A percentile compares a stretch with the other conserved stretches of the same genome.
phyloP scores from a whole-genome alignment of 805 yeast genomes.

The Naumovozyma castellii region DNA sequence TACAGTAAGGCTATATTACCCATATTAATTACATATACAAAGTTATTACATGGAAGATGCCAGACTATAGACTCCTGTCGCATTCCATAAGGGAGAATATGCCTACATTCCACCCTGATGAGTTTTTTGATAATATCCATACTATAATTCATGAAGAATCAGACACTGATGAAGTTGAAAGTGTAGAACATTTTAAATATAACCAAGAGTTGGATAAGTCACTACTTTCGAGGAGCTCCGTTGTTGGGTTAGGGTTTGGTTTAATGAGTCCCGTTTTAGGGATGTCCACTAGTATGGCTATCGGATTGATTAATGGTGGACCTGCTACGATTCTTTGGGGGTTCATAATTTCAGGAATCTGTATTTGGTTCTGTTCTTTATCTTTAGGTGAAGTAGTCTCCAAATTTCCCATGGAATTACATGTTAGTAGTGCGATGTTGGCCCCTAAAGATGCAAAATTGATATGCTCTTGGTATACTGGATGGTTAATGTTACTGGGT shows the following conservation, averaged over 20 bases:
- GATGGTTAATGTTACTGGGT: slow-evolving; percentile 66
- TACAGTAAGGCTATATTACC: too few relatives aligned
- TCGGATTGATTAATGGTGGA: slow-evolving; percentile 68
- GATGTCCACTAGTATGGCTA: slow-evolving; percentile 61
- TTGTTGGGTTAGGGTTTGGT: slow-evolving; percentile 71
- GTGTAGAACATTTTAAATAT: slow-evolving; percentile 63
- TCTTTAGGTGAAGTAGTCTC: slow-evolving; percentile 72
- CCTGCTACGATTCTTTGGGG: slow-evolving; percentile 70
- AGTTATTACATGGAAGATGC: too few relatives aligned
- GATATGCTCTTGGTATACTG: slow-evolving; percentile 64
- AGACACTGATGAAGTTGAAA: slow-evolving; percentile 43
- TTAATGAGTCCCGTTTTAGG: slow-evolving; percentile 79
- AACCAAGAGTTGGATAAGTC: slow-evolving; percentile 63
- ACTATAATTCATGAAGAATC: slow-evolving; percentile 31
- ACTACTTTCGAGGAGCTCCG: slow-evolving; percentile 51
- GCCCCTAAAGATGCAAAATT: slow-evolving; percentile 50
- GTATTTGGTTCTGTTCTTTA: slow-evolving; percentile 54
- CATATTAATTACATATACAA: too few relatives aligned
- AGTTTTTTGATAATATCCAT: slow-evolving; percentile 24
- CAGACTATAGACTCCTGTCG: slow-evolving; percentile 18
- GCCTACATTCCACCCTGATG: slow-evolving; percentile 14
- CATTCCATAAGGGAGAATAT: slow-evolving; percentile 19
- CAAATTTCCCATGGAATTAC: slow-evolving; percentile 68
- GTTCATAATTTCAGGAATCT: slow-evolving; percentile 55
- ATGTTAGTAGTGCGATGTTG: slow-evolving; percentile 66